Conservation (phyloP, 2,329 filamentous ascomycete species). For the Pseudofabraea citricarpa region DNA sequence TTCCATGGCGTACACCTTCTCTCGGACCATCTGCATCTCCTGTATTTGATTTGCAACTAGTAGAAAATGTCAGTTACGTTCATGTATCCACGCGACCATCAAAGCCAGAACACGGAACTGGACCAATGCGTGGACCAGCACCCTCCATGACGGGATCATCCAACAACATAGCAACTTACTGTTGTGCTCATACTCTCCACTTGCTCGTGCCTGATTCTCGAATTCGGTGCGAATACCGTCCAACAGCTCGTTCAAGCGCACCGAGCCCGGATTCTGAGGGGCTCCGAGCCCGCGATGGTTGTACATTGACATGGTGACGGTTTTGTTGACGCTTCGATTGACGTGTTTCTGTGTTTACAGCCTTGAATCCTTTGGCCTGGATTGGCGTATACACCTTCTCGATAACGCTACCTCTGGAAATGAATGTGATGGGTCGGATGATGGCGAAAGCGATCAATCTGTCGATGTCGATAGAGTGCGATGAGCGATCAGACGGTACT, state of each 20-base stretch:
- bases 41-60: slow-evolving; percentile 85
- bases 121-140: too few species aligned
- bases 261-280: slow-evolving; percentile 41
- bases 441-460: too few species aligned
- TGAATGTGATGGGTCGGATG: too few species aligned
- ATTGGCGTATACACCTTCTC: background rate
- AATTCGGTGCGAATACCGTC: slow-evolving; percentile 90
- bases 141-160: too few species aligned
- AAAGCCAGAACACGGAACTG: too few species aligned
- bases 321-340: background rate
- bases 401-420: too few species aligned
- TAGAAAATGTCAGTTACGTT: too few species aligned
- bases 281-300: slow-evolving; percentile 80
- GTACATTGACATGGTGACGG: slow-evolving; percentile 68
- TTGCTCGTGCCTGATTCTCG: slow-evolving; percentile 74
- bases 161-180: slow-evolving; percentile 63
- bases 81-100: too few species aligned
- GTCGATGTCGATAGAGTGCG: too few species aligned
- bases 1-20: slow-evolving; percentile 91
- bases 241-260: slow-evolving; percentile 82
- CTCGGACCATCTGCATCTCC: slow-evolving; percentile 90
- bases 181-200: slow-evolving; percentile 86
- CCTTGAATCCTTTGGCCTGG: slow-evolving; percentile 1
- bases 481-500: too few species aligned
- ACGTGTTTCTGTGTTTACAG: background rate